Percentiles rank a stretch among this genome's conserved stretches.
Evolutionary conservation across 306 rosid genomes (phyloP).

Genomic region (Adenanthera pavonina): DNA sequence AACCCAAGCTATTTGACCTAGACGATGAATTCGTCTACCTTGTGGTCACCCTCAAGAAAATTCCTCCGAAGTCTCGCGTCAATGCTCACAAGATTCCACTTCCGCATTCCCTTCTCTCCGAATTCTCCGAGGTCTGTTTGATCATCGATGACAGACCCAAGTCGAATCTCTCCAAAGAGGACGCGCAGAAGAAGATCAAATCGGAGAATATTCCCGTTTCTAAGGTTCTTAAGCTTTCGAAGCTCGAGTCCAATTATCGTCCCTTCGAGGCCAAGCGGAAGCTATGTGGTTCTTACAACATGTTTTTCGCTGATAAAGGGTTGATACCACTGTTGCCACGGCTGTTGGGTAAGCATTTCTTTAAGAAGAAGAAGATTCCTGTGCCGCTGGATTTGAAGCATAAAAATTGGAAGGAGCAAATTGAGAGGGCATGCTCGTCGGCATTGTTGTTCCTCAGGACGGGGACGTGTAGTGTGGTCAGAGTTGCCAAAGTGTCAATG

Average conservation of each 20-base stretch:
- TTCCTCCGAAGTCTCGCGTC: conserved; percentile 62
- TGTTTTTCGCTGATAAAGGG: conserved; percentile 72
- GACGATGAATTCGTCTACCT: conserved; percentile 74
- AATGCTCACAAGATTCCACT: conserved; percentile 73
- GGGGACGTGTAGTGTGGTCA: conserved; percentile 82
- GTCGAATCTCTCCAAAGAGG: conserved; percentile 59
- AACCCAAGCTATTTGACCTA: conserved; percentile 63
- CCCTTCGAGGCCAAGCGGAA: conserved; percentile 86
- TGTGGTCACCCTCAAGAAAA: conserved; percentile 62
- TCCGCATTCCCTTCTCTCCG: conserved; percentile 61
- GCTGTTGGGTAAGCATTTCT: conserved; percentile 73
- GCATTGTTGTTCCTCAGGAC: conserved; percentile 63
- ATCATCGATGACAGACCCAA: conserved; percentile 77
- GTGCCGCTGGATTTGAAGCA: conserved; percentile 75
- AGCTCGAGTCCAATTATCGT: conserved; percentile 72
- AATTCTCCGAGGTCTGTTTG: conserved; percentile 64
- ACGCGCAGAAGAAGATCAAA: conserved; percentile 54
- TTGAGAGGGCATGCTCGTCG: conserved; percentile 57
- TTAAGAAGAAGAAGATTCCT: conserved; percentile 82
- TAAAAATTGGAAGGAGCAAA: conserved; percentile 84
- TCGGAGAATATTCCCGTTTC: conserved; percentile 63
- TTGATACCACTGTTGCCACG: conserved; percentile 65
- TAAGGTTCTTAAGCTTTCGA: conserved; percentile 65
- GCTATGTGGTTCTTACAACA: conserved; percentile 67
- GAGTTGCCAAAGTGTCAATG: conserved; percentile 68